Conservation (phyloP, 2,329 filamentous ascomycete genomes). For the Drechslerella dactyloides region DNA sequence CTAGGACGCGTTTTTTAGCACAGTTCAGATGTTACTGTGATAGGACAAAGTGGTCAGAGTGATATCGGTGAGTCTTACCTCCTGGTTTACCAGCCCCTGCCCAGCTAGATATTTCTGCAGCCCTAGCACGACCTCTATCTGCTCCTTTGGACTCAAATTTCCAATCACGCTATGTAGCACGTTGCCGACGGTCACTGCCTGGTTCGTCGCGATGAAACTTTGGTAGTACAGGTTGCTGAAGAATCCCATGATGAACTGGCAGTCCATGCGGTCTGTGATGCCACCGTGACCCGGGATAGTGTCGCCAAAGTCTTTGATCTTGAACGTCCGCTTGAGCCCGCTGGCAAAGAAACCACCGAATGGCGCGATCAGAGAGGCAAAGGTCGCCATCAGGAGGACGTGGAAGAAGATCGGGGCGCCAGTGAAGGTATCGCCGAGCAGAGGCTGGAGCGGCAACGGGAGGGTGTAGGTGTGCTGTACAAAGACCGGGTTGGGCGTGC, state of each 20-base stretch:
- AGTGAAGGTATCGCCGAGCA: conserved; percentile 63
- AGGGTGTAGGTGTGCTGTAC: conserved; percentile 75
- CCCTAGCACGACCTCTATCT: conserved; percentile 77
- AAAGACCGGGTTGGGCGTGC: conserved; percentile 91
- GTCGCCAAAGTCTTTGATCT: conserved; percentile 99
- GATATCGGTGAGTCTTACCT: conserved; percentile 42
- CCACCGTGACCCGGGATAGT: conserved; percentile 97
- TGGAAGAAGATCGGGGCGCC: conserved; percentile 83
- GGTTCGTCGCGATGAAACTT: conserved; percentile 90
- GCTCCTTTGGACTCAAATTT: conserved; percentile 84
- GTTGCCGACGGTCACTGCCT: conserved; percentile 75
- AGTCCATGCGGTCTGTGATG: conserved; percentile 99
- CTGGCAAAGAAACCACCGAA: conserved; percentile 99
- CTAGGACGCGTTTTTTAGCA: conserved; percentile 1
- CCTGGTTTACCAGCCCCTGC: conserved; percentile 61
- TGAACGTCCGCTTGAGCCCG: conserved; percentile 96
- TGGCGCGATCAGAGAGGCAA: conserved; percentile 93
- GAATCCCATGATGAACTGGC: conserved; percentile 99
- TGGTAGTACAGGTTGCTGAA: conserved; percentile 99
- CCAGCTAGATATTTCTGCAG: conserved; percentile 71
- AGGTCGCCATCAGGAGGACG: conserved; percentile 85
- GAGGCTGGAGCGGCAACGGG: conserved; percentile 73
- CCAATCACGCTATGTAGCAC: conserved; percentile 92
- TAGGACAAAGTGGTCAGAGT: not conserved
- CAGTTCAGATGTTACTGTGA: not conserved